Percentiles rank a stretch among this genome's conserved stretches.
Evolutionary conservation across 1,139 yeast species (phyloP).

Genomic region (Arxiozyma slooffiae): DNA sequence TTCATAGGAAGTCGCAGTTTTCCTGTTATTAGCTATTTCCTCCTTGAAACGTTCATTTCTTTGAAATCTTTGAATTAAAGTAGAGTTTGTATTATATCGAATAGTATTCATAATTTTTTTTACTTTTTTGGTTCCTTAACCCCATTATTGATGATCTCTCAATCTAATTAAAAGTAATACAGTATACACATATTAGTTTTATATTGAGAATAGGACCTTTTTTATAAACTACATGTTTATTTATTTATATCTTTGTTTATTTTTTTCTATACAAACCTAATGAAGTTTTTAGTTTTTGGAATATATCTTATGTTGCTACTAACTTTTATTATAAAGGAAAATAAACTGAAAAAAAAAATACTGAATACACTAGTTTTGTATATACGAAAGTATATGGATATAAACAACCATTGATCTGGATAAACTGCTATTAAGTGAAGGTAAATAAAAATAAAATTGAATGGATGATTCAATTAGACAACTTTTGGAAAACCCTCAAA

Average conservation of each 20-base stretch:
- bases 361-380: too few species aligned
- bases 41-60: conserved; percentile 8
- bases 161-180: not conserved
- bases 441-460: not conserved
- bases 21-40: not conserved
- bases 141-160: not conserved
- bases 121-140: not conserved
- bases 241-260: too few species aligned
- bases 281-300: too few species aligned
- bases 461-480: not conserved
- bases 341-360: too few species aligned
- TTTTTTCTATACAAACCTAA: too few species aligned
- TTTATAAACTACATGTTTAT: too few species aligned
- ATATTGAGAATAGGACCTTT: too few species aligned
- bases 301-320: too few species aligned
- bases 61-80: conserved; percentile 22
- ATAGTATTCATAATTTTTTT: conserved; percentile 19
- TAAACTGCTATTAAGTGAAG: not conserved
- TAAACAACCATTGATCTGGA: too few species aligned
- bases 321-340: too few species aligned
- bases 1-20: not conserved
- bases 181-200: too few species aligned
- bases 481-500: conserved; percentile 14
- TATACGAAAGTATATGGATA: too few species aligned
- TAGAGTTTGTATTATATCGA: conserved; percentile 25